phyloP scores from a whole-genome alignment of 2,329 filamentous ascomycete genomes.

The Thielaviopsis musarum region DNA sequence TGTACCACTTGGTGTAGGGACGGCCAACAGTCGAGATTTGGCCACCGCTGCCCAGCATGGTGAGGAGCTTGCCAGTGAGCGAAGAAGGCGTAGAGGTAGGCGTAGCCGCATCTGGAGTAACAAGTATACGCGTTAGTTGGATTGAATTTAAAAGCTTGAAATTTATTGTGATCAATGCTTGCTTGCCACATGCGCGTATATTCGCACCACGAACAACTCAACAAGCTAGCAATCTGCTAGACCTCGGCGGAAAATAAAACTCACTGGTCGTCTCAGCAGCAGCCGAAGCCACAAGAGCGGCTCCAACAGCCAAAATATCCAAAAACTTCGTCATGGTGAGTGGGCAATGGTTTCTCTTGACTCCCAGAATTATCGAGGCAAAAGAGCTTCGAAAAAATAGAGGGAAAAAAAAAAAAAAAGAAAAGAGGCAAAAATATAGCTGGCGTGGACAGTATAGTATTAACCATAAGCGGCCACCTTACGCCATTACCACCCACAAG shows the following conservation, averaged over 20 bases:
- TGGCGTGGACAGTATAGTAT: not conserved
- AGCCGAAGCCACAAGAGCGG: constrained; percentile 9
- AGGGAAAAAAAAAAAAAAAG: not conserved
- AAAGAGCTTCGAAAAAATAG: not conserved
- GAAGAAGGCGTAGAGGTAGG: constrained; percentile 7
- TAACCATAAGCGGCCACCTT: constrained; percentile 6
- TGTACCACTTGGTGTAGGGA: constrained; percentile 92
- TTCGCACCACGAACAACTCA: not conserved
- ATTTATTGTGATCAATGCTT: not conserved
- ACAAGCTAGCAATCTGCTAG: not conserved
- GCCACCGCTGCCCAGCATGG: constrained; percentile 7
- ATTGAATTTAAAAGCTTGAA: not conserved
- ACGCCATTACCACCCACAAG: not conserved
- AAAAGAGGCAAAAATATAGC: not conserved
- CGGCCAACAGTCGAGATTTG: constrained; percentile 30
- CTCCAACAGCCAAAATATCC: constrained; percentile 7
- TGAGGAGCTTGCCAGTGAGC: constrained; percentile 2
- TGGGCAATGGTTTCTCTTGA: not conserved
- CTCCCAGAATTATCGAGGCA: not conserved
- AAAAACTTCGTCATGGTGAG: constrained; percentile 10
- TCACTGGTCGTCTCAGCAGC: constrained; percentile 8
- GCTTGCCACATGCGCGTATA: not conserved
- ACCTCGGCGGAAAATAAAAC: not conserved
- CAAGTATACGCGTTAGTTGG: not conserved
- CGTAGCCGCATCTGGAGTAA: not conserved